These are phyloP conservation scores for Naganishia vishniacii DNA, from an alignment of 768 basidiomycete genomes.

Conservation along the genomic window DNA sequence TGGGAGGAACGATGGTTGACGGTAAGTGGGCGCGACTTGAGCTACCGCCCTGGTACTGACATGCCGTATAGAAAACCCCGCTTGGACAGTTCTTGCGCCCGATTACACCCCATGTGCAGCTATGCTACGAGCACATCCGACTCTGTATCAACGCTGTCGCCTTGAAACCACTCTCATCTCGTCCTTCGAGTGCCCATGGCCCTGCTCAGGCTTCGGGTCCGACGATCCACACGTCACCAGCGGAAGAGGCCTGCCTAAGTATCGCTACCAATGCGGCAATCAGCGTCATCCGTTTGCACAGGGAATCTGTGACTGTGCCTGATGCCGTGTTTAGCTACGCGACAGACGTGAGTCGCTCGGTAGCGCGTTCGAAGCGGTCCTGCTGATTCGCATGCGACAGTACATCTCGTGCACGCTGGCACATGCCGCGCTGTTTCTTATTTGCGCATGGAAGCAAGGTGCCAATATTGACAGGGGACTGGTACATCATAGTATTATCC, in stretches of 20 bases:
- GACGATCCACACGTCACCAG: constrained; percentile 6
- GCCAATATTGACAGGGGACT: constrained; percentile 9
- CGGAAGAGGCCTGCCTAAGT: constrained; percentile 31
- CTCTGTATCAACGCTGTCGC: constrained; percentile 39
- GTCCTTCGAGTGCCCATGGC: background rate
- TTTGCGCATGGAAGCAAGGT: background rate
- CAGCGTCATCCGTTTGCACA: constrained; percentile 36
- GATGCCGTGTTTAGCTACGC: constrained; percentile 39
- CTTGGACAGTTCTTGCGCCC: constrained; percentile 35
- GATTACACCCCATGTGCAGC: constrained; percentile 31
- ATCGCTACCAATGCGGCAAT: constrained; percentile 39
- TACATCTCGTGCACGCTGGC: constrained; percentile 33
- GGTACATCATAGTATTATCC: background rate
- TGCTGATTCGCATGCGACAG: constrained; percentile 5
- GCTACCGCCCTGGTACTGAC: too few relatives aligned
- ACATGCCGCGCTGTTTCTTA: constrained; percentile 27
- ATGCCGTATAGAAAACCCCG: constrained; percentile 23
- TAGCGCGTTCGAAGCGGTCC: background rate
- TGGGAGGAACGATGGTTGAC: constrained; percentile 37
- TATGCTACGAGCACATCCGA: constrained; percentile 39
- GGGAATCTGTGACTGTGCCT: constrained; percentile 34
- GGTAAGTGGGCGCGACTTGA: too few relatives aligned
- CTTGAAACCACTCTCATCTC: constrained; percentile 27
- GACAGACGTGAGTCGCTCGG: constrained; percentile 33
- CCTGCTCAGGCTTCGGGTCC: background rate